Evolutionary conservation across 805 yeast genomes (phyloP).

Genomic region (Debaryomyces castellii): DNA sequence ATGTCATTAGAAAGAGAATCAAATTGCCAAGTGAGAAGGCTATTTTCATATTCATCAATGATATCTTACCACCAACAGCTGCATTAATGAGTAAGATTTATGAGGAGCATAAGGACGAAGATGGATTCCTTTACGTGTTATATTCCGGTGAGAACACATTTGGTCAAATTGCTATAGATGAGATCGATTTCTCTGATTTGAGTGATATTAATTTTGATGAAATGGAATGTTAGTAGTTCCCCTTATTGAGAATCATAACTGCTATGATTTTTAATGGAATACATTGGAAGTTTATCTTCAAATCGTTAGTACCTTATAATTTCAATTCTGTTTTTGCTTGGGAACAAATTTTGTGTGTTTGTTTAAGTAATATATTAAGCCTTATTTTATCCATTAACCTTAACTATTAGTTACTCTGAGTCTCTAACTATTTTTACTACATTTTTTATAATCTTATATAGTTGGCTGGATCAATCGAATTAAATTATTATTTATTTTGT

Average conservation of each 20-base stretch:
- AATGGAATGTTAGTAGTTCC: conserved; percentile 1
- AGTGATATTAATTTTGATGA: conserved; percentile 6
- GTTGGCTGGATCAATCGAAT: conserved; percentile 1
- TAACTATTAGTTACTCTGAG: neutral
- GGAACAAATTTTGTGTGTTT: neutral
- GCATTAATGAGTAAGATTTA: conserved; percentile 93
- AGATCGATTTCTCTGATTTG: conserved; percentile 7
- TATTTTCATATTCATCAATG: conserved; percentile 94
- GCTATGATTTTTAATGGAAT: neutral
- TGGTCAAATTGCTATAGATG: conserved; percentile 45
- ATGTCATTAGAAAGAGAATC: conserved; percentile 94
- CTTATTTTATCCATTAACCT: neutral
- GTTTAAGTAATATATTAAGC: neutral
- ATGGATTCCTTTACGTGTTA: conserved; percentile 92
- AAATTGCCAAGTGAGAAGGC: conserved; percentile 97
- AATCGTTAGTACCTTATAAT: neutral
- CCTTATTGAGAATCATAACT: no score
- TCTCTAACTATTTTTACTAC: neutral
- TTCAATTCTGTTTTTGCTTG: neutral
- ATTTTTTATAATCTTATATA: neutral
- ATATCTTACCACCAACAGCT: conserved; percentile 96
- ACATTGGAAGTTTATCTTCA: neutral
- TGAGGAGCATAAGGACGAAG: conserved; percentile 96
- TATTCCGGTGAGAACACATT: conserved; percentile 98
- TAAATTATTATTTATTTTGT: neutral